These are phyloP conservation scores for Xylaria intraflava DNA, from an alignment of 495 filamentous ascomycete genomes.

Conservation along the genomic window DNA sequence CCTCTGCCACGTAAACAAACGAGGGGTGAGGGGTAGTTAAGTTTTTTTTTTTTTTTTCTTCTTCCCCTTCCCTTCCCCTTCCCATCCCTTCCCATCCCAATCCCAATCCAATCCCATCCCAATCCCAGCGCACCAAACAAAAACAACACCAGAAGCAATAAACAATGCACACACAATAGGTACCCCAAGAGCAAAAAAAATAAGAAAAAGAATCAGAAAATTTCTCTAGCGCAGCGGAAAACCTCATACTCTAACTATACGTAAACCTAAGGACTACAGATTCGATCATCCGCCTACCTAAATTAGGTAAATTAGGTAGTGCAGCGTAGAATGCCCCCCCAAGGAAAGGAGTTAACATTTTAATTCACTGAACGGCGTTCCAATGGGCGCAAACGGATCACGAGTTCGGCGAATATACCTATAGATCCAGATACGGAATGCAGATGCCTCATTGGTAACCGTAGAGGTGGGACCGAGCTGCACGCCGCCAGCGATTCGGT, in stretches of 20 bases:
- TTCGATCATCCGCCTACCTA: neutral
- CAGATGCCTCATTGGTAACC: no score
- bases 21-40: neutral
- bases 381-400: no score
- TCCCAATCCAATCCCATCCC: neutral
- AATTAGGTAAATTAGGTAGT: neutral
- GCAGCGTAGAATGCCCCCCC: neutral
- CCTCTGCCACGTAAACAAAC: conserved; percentile 9
- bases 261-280: no score
- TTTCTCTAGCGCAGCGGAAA: neutral
- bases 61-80: neutral
- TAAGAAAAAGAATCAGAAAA: neutral
- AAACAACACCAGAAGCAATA: neutral
- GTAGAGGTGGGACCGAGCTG: conserved; percentile 3
- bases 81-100: neutral
- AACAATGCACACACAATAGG: neutral
- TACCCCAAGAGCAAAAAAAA: neutral
- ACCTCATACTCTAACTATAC: no score
- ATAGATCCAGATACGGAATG: no score
- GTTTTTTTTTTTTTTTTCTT: neutral
- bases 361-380: neutral
- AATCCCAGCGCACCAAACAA: no score
- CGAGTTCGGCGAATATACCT: no score
- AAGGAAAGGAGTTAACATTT: neutral
- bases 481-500: conserved; percentile 11